Evolutionary conservation across 257 asterid species (phyloP).

Genomic region (Solanum clarkiae): DNA sequence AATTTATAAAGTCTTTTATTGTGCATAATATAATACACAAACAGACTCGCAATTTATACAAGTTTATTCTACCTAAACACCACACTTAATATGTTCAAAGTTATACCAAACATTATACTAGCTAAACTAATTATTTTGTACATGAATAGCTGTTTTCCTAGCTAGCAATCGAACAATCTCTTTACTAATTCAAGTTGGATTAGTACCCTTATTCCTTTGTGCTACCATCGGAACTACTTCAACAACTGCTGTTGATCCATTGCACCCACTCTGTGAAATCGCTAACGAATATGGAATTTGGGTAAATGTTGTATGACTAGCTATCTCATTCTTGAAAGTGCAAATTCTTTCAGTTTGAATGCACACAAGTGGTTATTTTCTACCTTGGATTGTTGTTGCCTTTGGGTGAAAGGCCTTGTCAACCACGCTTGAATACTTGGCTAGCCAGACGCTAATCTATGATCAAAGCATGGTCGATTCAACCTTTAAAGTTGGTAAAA

Average conservation of each 20-base stretch:
- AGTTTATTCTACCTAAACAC: background rate
- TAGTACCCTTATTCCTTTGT: constrained; percentile 50
- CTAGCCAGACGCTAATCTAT: constrained; percentile 12
- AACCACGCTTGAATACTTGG: background rate
- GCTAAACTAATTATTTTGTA: background rate
- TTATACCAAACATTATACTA: background rate
- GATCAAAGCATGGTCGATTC: no score
- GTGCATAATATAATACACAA: no score
- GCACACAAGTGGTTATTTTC: constrained; percentile 63
- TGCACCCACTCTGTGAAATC: constrained; percentile 34
- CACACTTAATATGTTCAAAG: background rate
- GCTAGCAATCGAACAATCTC: background rate
- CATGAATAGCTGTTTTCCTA: background rate
- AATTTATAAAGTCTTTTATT: no score
- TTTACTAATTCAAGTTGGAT: constrained; percentile 15
- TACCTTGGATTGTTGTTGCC: constrained; percentile 43
- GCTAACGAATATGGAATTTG: constrained; percentile 39
- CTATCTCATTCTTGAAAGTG: background rate
- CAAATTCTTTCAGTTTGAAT: constrained; percentile 25
- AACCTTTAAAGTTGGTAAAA: no score
- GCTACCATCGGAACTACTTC: constrained; percentile 66
- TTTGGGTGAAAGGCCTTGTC: constrained; percentile 65
- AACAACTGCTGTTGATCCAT: constrained; percentile 47
- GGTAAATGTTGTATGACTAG: constrained; percentile 4
- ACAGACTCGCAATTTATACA: no score